These are phyloP conservation scores for Eimeria sp. DNA, from an alignment of 169 alveolate species.

Conservation along the genomic window DNA sequence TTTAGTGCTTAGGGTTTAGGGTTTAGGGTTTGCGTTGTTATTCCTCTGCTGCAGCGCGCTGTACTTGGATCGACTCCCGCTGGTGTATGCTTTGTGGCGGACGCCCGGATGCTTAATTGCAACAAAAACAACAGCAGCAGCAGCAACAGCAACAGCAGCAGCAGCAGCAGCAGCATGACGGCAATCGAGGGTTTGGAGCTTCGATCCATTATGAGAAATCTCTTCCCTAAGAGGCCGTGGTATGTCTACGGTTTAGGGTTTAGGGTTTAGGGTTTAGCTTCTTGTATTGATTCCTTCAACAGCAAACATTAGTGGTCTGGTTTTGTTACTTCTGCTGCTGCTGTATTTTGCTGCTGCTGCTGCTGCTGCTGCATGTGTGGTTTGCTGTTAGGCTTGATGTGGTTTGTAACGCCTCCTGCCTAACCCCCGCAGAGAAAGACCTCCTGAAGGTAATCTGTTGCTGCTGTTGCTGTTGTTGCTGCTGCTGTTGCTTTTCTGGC, in stretches of 20 bases:
- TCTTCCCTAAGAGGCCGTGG: conserved; percentile 68
- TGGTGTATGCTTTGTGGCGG: conserved; percentile 51
- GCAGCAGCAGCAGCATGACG: conserved; percentile 16
- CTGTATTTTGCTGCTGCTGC: conserved; percentile 26
- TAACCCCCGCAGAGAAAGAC: not conserved
- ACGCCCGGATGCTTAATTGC: conserved; percentile 34
- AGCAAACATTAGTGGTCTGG: too few species aligned
- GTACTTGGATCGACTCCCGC: conserved; percentile 55
- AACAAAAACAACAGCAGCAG: conserved; percentile 45
- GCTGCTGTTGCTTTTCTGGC: not conserved
- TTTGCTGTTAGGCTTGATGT: conserved; percentile 48
- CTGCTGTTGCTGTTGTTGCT: conserved; percentile 50
- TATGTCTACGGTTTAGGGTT: conserved; percentile 23
- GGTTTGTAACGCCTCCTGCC: conserved; percentile 29
- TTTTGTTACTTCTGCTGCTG: conserved; percentile 23
- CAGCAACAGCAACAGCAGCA: conserved; percentile 36
- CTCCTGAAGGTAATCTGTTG: not conserved
- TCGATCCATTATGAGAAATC: conserved; percentile 7
- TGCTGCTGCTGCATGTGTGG: conserved; percentile 43
- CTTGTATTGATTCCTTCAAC: too few species aligned
- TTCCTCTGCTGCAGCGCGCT: conserved; percentile 46
- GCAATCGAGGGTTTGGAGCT: not conserved
- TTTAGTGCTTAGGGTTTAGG: conserved; percentile 41
- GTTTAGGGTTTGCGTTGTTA: not conserved
- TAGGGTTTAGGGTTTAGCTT: conserved; percentile 37